Percentiles rank a stretch among this genome's conserved stretches.
phyloP scores from a whole-genome alignment of 768 basidiomycete species.

The Gloeostereum incarnatum region DNA sequence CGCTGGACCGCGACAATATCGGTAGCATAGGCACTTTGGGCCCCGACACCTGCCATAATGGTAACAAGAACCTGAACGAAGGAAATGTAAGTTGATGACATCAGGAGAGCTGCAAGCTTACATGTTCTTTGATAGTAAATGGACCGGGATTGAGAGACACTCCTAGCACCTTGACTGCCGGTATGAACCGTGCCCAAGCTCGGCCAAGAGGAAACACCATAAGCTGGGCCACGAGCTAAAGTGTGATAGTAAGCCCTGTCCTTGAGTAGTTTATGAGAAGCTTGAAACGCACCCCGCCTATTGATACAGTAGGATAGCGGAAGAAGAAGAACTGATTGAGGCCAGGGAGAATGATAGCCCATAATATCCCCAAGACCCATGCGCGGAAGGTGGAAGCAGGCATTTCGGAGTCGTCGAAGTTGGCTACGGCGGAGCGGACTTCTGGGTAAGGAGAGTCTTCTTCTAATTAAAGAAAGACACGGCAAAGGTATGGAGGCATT shows the following conservation, averaged over 20 bases:
- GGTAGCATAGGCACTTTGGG: slow-evolving; percentile 57
- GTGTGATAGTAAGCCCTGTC: slow-evolving; percentile 8
- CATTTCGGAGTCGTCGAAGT: slow-evolving; percentile 54
- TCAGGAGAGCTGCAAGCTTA: slow-evolving; percentile 18
- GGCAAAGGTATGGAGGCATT: too few relatives aligned
- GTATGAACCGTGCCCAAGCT: slow-evolving; percentile 42
- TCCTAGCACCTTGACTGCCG: slow-evolving; percentile 48
- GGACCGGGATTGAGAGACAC: slow-evolving; percentile 64
- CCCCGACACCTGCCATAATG: slow-evolving; percentile 49
- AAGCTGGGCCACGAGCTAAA: slow-evolving; percentile 56
- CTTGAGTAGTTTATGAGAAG: slow-evolving; percentile 3
- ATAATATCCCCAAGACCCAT: slow-evolving; percentile 44
- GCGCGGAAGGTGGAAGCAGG: slow-evolving; percentile 40
- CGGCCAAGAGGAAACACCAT: slow-evolving; percentile 63
- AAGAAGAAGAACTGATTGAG: slow-evolving; percentile 50
- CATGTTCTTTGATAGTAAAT: slow-evolving; percentile 73
- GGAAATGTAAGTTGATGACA: not conserved
- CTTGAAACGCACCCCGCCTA: slow-evolving; percentile 1
- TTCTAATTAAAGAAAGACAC: slow-evolving; percentile 15
- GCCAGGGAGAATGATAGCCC: slow-evolving; percentile 47
- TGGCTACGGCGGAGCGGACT: slow-evolving; percentile 61
- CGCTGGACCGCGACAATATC: slow-evolving; percentile 64
- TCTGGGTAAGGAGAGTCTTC: slow-evolving; percentile 77
- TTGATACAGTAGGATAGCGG: slow-evolving; percentile 28
- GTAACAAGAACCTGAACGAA: slow-evolving; percentile 27